Percentiles rank a stretch among this genome's conserved stretches.
phyloP scores from a whole-genome alignment of 2,329 filamentous ascomycete genomes.

The Penicillium sp. region DNA sequence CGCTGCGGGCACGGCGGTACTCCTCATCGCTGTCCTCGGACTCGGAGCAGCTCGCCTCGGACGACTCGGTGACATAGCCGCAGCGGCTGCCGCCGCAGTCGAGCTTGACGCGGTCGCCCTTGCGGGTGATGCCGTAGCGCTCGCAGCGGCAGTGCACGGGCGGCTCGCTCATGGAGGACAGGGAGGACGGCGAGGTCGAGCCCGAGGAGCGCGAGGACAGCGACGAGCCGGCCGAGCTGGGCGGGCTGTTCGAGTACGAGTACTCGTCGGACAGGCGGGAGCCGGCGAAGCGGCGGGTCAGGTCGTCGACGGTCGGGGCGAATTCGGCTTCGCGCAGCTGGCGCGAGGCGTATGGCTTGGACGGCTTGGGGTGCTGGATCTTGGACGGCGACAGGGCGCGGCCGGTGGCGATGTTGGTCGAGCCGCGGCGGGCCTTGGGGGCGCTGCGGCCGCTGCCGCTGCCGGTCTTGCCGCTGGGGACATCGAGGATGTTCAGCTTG shows the following conservation, averaged over 20 bases:
- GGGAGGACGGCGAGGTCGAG: slow-evolving; percentile 52
- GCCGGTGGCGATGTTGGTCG: slow-evolving; percentile 75
- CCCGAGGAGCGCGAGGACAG: slow-evolving; percentile 70
- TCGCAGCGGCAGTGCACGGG: slow-evolving; percentile 78
- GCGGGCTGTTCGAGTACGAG: slow-evolving; percentile 70
- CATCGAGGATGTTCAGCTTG: slow-evolving; percentile 95
- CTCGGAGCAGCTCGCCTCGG: slow-evolving; percentile 68
- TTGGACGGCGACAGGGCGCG: slow-evolving; percentile 82
- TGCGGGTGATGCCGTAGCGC: slow-evolving; percentile 92
- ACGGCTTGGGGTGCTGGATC: slow-evolving; percentile 87
- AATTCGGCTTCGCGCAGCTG: slow-evolving; percentile 82
- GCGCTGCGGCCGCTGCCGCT: slow-evolving; percentile 25
- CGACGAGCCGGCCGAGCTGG: slow-evolving; percentile 63
- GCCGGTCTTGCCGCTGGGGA: slow-evolving; percentile 59
- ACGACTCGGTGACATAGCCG: slow-evolving; percentile 66
- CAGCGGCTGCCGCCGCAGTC: slow-evolving; percentile 90
- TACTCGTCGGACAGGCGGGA: slow-evolving; percentile 69
- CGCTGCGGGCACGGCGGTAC: slow-evolving; percentile 36
- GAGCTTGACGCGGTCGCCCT: slow-evolving; percentile 89
- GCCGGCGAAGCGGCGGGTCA: slow-evolving; percentile 72
- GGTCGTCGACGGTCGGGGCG: slow-evolving; percentile 72
- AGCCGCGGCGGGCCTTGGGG: slow-evolving; percentile 46
- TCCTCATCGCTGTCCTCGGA: slow-evolving; percentile 40
- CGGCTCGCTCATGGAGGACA: slow-evolving; percentile 66
- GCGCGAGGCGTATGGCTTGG: slow-evolving; percentile 81